Percentiles rank a stretch among this genome's conserved stretches.
Conservation (phyloP, 2,329 filamentous ascomycete genomes). For the Lasiodiplodia gonubiensis region DNA sequence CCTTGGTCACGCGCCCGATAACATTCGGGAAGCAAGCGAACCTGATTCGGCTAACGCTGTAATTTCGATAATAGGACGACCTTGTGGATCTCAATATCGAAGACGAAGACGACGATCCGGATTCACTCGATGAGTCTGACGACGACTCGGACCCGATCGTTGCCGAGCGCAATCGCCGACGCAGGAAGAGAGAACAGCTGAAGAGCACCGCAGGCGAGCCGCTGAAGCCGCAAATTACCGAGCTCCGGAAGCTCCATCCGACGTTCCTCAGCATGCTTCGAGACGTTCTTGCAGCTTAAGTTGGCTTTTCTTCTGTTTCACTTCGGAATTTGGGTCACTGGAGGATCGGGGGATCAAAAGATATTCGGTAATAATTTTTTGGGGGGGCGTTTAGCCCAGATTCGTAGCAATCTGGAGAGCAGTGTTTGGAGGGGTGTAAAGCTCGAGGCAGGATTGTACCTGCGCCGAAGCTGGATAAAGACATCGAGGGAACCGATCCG, state of each 20-base stretch:
- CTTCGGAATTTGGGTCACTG: not conserved
- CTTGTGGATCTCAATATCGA: slow-evolving; percentile 84
- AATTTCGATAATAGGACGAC: slow-evolving; percentile 60
- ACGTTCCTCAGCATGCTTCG: slow-evolving; percentile 83
- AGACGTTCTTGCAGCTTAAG: slow-evolving; percentile 74
- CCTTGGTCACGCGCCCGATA: not conserved
- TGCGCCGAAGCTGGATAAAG: not conserved
- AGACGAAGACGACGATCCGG: slow-evolving; percentile 64
- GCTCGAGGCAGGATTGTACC: not conserved
- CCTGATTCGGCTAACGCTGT: not conserved
- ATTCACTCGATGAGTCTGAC: slow-evolving; percentile 66
- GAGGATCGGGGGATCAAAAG: not conserved
- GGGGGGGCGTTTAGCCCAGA: not conserved
- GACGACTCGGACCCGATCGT: slow-evolving; percentile 87
- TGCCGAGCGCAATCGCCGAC: slow-evolving; percentile 78
- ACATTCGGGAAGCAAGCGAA: not conserved
- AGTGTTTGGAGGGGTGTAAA: not conserved
- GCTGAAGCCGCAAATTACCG: slow-evolving; percentile 75
- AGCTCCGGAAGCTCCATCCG: slow-evolving; percentile 79
- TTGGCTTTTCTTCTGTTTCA: not conserved
- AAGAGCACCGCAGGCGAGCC: slow-evolving; percentile 83
- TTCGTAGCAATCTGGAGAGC: not conserved
- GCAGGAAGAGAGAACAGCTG: slow-evolving; percentile 79
- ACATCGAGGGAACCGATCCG: slow-evolving; percentile 1
- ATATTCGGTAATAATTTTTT: not conserved